phyloP scores from a whole-genome alignment of 2,329 filamentous ascomycete species.

The Achaetomium macrosporum region DNA sequence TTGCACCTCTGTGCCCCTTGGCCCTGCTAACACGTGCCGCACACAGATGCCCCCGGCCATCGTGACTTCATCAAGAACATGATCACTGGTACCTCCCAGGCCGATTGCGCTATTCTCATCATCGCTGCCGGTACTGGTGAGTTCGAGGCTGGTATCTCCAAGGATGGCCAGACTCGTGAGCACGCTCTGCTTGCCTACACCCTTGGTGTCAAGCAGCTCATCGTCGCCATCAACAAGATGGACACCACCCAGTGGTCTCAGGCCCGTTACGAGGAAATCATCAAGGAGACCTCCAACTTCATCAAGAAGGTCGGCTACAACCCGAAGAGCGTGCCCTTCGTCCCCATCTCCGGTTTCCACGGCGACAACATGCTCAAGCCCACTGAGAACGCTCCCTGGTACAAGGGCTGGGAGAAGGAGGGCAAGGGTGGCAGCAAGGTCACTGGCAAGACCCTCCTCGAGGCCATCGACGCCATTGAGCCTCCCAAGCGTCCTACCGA shows the following conservation, averaged over 20 bases:
- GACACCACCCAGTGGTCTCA: constrained; percentile 99
- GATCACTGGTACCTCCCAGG: constrained; percentile 99
- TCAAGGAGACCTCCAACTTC: constrained; percentile 99
- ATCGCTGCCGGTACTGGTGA: constrained; percentile 99
- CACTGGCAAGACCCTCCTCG: constrained; percentile 94
- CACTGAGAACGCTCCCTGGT: constrained; percentile 96
- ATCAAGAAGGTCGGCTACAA: constrained; percentile 99
- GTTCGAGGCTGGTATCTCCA: constrained; percentile 99
- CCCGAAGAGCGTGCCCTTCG: constrained; percentile 97
- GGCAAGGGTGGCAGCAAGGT: constrained; percentile 79
- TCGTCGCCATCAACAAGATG: constrained; percentile 99
- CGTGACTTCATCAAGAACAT: constrained; percentile 99
- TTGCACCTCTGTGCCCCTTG: neutral
- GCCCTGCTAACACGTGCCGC: constrained; percentile 19
- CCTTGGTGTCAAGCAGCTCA: constrained; percentile 99
- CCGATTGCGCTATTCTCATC: constrained; percentile 99
- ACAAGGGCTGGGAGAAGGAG: constrained; percentile 99
- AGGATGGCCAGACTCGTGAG: constrained; percentile 99
- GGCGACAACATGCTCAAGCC: constrained; percentile 98
- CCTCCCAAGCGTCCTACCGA: constrained; percentile 86
- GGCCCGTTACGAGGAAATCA: constrained; percentile 95
- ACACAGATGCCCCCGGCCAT: constrained; percentile 87
- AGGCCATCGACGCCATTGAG: constrained; percentile 97
- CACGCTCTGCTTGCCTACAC: constrained; percentile 99
- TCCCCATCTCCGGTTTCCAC: constrained; percentile 99